Percentiles rank a stretch among this genome's conserved stretches.
These are phyloP conservation scores for Schizonepeta tenuifolia DNA, from an alignment of 257 asterid genomes.

Conservation along the genomic window DNA sequence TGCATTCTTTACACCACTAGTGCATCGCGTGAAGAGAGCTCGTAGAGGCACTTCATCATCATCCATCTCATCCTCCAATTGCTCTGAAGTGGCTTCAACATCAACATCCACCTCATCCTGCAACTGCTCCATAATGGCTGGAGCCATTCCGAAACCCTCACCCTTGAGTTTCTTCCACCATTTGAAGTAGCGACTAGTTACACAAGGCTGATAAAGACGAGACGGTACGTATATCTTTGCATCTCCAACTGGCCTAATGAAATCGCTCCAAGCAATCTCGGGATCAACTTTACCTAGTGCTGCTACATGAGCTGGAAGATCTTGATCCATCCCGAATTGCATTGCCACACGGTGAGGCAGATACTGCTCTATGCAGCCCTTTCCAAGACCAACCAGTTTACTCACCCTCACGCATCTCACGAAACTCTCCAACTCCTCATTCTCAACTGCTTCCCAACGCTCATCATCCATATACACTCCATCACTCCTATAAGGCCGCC, in stretches of 20 bases:
- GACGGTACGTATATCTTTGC: slow-evolving; percentile 37
- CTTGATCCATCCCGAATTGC: slow-evolving; percentile 63
- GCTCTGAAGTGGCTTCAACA: too few species aligned
- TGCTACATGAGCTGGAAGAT: slow-evolving; percentile 34
- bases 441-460: slow-evolving; percentile 1
- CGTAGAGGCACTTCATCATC: background rate
- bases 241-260: slow-evolving; percentile 39
- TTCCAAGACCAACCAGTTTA: slow-evolving; percentile 42
- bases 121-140: too few species aligned
- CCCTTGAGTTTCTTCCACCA: slow-evolving; percentile 39
- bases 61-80: too few species aligned
- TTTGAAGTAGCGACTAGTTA: slow-evolving; percentile 32
- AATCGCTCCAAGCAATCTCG: slow-evolving; percentile 7
- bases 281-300: background rate
- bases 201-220: slow-evolving; percentile 34
- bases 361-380: slow-evolving; percentile 44
- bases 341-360: slow-evolving; percentile 55
- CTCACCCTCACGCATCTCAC: slow-evolving; percentile 30
- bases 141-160: background rate
- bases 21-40: background rate
- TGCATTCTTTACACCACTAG: too few species aligned
- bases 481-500: slow-evolving; percentile 45
- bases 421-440: slow-evolving; percentile 31
- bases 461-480: slow-evolving; percentile 29
- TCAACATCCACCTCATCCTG: too few species aligned